These are phyloP conservation scores for Peniophora sp. DNA, from an alignment of 1,284 basidiomycete genomes.

Conservation along the genomic window DNA sequence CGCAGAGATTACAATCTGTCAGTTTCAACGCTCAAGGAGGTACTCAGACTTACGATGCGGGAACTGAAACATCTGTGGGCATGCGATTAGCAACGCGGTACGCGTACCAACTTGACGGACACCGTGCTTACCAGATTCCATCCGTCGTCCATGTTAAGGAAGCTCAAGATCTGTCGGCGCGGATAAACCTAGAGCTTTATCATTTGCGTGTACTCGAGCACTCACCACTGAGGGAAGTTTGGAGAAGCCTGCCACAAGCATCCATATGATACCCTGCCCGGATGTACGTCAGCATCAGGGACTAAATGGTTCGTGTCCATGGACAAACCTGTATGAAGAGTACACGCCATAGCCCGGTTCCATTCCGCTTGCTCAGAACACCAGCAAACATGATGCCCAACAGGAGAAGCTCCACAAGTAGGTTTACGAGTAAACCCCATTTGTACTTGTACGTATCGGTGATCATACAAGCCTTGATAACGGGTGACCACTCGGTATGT, in stretches of 20 bases:
- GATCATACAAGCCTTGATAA: conserved; percentile 1
- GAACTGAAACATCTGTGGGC: too few relatives aligned
- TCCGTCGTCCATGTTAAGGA: conserved; percentile 2
- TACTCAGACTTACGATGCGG: too few relatives aligned
- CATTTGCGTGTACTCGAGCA: conserved; percentile 1
- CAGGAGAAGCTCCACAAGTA: conserved; percentile 7
- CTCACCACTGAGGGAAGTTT: conserved; percentile 10
- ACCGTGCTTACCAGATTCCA: conserved; percentile 7
- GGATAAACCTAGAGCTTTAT: neutral
- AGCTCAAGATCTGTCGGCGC: neutral
- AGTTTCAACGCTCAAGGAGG: too few relatives aligned
- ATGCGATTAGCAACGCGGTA: neutral
- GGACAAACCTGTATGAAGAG: conserved; percentile 7
- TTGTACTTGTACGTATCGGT: conserved; percentile 4
- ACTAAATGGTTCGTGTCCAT: neutral
- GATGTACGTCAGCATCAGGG: neutral
- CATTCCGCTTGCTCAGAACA: conserved; percentile 8
- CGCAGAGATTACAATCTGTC: too few relatives aligned
- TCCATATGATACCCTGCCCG: conserved; percentile 6
- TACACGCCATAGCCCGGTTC: conserved; percentile 9
- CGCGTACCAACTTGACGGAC: neutral
- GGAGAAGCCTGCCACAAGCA: conserved; percentile 4
- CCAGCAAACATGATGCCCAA: conserved; percentile 9
- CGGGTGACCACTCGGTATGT: conserved; percentile 1
- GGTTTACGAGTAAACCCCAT: conserved; percentile 7